These are phyloP conservation scores for Desmodesmus armatus DNA, from an alignment of 139 green algal genomes.

Conservation along the genomic window DNA sequence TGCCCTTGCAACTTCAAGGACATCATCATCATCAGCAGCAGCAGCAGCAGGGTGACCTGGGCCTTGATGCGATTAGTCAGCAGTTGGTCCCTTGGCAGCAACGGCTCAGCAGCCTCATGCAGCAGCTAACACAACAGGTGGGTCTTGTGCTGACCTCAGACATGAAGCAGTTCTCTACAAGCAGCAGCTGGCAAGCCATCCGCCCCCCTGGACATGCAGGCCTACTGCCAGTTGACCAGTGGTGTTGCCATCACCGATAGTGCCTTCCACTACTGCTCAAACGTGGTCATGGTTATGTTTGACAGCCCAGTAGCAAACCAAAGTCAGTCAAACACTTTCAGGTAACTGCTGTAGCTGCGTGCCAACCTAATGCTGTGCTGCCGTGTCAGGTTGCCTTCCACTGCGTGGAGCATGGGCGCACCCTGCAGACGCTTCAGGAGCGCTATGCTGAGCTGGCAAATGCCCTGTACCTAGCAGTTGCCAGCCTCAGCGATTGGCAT, in stretches of 20 bases:
- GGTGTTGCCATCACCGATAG: too few species aligned
- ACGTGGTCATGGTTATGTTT: too few species aligned
- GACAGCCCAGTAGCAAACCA: background rate
- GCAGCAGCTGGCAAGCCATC: too few species aligned
- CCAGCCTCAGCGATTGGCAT: background rate
- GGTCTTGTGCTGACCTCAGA: too few species aligned
- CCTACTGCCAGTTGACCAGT: too few species aligned
- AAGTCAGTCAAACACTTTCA: too few species aligned
- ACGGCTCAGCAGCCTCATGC: constrained; percentile 4
- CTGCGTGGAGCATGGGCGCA: constrained; percentile 17
- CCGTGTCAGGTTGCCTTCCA: constrained; percentile 22
- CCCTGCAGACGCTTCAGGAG: background rate
- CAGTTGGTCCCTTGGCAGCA: background rate
- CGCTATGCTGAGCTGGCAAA: constrained; percentile 32
- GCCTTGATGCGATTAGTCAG: background rate
- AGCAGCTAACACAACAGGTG: constrained; percentile 31
- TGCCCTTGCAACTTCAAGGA: constrained; percentile 15
- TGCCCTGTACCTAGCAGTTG: constrained; percentile 1
- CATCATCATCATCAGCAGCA: constrained; percentile 11
- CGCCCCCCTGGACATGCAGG: too few species aligned
- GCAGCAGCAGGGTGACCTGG: constrained; percentile 6
- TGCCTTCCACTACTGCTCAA: too few species aligned
- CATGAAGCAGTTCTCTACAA: too few species aligned
- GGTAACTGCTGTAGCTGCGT: background rate
- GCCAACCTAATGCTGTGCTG: background rate